Conservation (phyloP, 768 basidiomycete genomes). For the Mycena galopus region DNA sequence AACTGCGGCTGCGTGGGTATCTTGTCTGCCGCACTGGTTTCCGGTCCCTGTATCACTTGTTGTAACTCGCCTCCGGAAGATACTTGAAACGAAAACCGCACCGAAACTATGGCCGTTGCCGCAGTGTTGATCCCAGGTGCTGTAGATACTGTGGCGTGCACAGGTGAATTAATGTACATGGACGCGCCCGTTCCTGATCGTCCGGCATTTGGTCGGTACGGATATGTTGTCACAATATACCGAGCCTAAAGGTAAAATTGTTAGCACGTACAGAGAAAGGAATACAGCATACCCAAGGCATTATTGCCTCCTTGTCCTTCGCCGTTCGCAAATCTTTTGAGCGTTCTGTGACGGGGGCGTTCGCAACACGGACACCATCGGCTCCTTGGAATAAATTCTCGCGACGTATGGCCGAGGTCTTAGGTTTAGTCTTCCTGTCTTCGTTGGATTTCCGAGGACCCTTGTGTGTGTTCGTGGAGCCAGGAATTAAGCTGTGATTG, state of each 20-base stretch:
- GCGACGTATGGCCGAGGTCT: not conserved
- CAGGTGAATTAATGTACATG: too few relatives aligned
- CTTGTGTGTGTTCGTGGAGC: not conserved
- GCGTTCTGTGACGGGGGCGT: not conserved
- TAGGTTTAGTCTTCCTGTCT: not conserved
- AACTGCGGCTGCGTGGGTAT: too few relatives aligned
- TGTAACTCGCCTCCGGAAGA: too few relatives aligned
- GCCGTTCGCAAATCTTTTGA: slow-evolving; percentile 14
- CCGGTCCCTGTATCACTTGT: too few relatives aligned
- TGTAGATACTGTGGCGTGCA: too few relatives aligned
- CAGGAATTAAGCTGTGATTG: not conserved
- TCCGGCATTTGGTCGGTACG: too few relatives aligned
- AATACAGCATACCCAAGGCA: slow-evolving; percentile 8
- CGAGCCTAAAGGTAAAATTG: not conserved
- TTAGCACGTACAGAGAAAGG: not conserved
- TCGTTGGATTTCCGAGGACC: not conserved
- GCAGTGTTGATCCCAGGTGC: too few relatives aligned
- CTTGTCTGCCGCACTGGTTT: too few relatives aligned
- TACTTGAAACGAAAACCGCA: too few relatives aligned
- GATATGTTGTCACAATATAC: too few relatives aligned
- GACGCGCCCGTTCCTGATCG: too few relatives aligned
- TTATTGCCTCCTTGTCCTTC: slow-evolving; percentile 13
- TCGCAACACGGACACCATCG: not conserved
- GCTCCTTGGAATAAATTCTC: slow-evolving; percentile 3
- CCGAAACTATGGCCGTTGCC: too few relatives aligned